Evolutionary conservation across 2,329 filamentous ascomycete genomes (phyloP).

Genomic region (Purpureocillium lavendulum): DNA sequence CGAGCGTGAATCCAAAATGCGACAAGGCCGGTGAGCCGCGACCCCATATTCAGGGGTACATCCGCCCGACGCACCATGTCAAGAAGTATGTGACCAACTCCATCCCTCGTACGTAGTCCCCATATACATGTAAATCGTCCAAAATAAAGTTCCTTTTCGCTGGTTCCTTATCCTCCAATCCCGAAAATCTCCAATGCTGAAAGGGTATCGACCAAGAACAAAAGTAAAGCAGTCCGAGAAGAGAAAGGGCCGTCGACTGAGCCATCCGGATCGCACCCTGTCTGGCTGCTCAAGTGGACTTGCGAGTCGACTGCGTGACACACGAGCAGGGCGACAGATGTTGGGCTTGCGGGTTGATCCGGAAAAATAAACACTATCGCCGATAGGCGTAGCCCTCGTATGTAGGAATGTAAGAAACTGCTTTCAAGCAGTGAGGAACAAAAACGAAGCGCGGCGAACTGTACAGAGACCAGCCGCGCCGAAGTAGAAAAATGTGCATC

Average conservation of each 20-base stretch:
- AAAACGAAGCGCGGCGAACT: no score
- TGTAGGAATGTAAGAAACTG: constrained; percentile 5
- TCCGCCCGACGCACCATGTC: no score
- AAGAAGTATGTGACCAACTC: no score
- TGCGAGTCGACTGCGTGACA: no score
- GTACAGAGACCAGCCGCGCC: constrained; percentile 7
- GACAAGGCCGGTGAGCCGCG: no score
- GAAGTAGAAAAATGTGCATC: constrained; percentile 5
- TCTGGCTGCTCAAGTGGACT: no score
- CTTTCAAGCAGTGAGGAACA: no score
- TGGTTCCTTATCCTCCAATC: neutral
- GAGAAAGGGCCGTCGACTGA: constrained; percentile 1
- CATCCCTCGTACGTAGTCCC: neutral
- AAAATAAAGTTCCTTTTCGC: constrained; percentile 2
- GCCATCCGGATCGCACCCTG: no score
- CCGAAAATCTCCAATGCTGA: constrained; percentile 4
- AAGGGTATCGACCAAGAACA: constrained; percentile 13
- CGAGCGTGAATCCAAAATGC: neutral
- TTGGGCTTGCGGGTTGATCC: no score
- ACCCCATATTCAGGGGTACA: no score
- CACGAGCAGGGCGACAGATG: no score
- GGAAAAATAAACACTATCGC: constrained; percentile 22
- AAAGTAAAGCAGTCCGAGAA: constrained; percentile 1
- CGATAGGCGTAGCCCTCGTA: constrained; percentile 18
- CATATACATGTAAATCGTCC: constrained; percentile 7